A percentile compares a stretch with the other conserved stretches of the same genome.
These are phyloP conservation scores for Pythium rhizo-oryzae DNA, from an alignment of 352 stramenopile species.

Conservation along the genomic window DNA sequence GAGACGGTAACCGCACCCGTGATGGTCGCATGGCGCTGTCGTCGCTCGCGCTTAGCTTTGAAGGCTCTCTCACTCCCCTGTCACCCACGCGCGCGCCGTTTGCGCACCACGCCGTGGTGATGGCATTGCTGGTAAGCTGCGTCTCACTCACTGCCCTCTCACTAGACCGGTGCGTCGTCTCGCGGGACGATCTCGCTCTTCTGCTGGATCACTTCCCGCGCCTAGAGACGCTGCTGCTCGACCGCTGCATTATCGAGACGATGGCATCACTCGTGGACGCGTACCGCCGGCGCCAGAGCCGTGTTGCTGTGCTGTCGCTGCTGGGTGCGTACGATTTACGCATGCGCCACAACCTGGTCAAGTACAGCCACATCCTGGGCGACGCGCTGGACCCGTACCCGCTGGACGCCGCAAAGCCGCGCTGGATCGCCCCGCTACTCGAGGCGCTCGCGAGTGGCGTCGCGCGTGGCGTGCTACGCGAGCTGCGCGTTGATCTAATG, in stretches of 20 bases:
- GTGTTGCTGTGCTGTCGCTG: not conserved
- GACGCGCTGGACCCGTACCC: not conserved
- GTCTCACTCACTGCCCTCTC: not conserved
- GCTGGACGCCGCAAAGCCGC: not conserved
- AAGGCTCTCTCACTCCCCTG: too few relatives aligned
- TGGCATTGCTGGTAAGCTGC: not conserved
- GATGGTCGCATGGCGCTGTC: not conserved
- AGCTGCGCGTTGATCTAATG: not conserved
- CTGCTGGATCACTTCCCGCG: not conserved
- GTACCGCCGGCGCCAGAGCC: not conserved
- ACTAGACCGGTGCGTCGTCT: not conserved
- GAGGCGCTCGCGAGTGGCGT: not conserved
- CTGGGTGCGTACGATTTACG: not conserved
- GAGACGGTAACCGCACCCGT: not conserved
- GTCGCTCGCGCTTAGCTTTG: not conserved
- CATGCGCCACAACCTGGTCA: not conserved
- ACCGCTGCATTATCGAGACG: not conserved
- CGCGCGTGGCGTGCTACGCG: not conserved
- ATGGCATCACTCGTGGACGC: not conserved
- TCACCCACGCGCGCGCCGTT: not conserved
- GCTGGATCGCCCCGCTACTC: not conserved
- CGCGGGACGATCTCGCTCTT: not conserved
- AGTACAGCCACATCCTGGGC: not conserved
- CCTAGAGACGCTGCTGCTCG: not conserved
- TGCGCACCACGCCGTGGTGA: not conserved